These are phyloP conservation scores for Candida gorgasii DNA, from an alignment of 805 yeast genomes.

Conservation along the genomic window DNA sequence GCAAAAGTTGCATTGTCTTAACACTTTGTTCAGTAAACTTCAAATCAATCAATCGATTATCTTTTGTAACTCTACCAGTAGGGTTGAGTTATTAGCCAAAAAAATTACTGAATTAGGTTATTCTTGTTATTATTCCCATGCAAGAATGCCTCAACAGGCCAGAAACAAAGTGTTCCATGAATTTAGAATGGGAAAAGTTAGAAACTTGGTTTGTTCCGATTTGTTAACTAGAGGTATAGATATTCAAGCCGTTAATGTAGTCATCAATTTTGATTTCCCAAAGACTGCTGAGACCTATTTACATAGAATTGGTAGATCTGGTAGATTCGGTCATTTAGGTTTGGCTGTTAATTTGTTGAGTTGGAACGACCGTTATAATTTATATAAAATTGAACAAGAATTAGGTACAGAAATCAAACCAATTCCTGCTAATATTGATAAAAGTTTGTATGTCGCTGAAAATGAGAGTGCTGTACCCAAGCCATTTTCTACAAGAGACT, in stretches of 20 bases:
- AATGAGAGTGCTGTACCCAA: constrained; percentile 75
- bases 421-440: constrained; percentile 92
- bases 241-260: constrained; percentile 98
- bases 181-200: constrained; percentile 96
- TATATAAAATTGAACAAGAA: constrained; percentile 95
- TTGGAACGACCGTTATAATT: constrained; percentile 93
- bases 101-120: constrained; percentile 95
- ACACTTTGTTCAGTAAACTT: constrained; percentile 89
- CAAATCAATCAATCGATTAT: constrained; percentile 96
- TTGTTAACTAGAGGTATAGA: constrained; percentile 97
- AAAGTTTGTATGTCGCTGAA: constrained; percentile 82
- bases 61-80: constrained; percentile 93
- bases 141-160: constrained; percentile 95
- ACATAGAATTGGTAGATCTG: constrained; percentile 98
- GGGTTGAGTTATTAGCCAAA: constrained; percentile 93
- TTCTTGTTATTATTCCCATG: constrained; percentile 96
- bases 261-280: constrained; percentile 97
- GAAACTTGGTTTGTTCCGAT: constrained; percentile 96
- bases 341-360: constrained; percentile 94
- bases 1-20: constrained; percentile 93
- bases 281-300: constrained; percentile 96
- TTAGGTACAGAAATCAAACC: constrained; percentile 97
- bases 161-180: constrained; percentile 98
- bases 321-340: constrained; percentile 98
- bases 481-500: constrained; percentile 77